phyloP scores from a whole-genome alignment of 805 yeast species.

The Candida piceae region DNA sequence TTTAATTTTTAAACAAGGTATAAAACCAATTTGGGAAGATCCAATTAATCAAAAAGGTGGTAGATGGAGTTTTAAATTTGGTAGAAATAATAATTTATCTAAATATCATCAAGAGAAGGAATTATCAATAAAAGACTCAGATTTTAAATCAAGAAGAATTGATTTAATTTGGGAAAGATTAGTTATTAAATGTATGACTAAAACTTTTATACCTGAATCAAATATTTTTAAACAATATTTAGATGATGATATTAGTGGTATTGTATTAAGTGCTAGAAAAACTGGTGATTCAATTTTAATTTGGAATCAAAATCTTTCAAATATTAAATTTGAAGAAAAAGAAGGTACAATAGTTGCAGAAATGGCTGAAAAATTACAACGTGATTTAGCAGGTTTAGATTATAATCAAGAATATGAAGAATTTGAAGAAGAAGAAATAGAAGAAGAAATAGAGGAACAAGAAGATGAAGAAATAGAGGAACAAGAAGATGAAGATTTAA shows the following conservation, averaged over 20 bases:
- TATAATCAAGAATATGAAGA: not conserved
- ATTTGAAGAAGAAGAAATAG: constrained; percentile 1
- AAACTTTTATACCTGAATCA: constrained; percentile 40
- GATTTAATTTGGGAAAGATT: constrained; percentile 53
- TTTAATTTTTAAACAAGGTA: constrained; percentile 52
- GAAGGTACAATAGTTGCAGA: constrained; percentile 8
- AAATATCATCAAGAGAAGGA: constrained; percentile 11
- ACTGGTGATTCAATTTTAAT: constrained; percentile 56
- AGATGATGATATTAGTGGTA: constrained; percentile 50
- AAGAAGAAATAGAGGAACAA: constrained; percentile 13
- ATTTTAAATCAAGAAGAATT: constrained; percentile 19
- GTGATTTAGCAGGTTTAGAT: constrained; percentile 5
- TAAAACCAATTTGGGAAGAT: constrained; percentile 67
- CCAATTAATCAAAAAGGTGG: constrained; percentile 58
- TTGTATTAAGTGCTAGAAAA: constrained; percentile 52
- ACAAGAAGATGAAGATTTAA: constrained; percentile 15
- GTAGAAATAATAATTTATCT: constrained; percentile 23
- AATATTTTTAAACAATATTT: constrained; percentile 35
- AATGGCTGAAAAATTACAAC: constrained; percentile 4
- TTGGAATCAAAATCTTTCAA: constrained; percentile 53
- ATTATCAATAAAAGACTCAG: constrained; percentile 7
- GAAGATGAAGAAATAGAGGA: constrained; percentile 15
- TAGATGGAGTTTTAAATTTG: constrained; percentile 53
- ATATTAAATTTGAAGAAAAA: constrained; percentile 21
- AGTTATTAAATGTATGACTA: constrained; percentile 46